Evolutionary conservation across 768 basidiomycete genomes (phyloP).

Genomic region (Mycena polygramma): DNA sequence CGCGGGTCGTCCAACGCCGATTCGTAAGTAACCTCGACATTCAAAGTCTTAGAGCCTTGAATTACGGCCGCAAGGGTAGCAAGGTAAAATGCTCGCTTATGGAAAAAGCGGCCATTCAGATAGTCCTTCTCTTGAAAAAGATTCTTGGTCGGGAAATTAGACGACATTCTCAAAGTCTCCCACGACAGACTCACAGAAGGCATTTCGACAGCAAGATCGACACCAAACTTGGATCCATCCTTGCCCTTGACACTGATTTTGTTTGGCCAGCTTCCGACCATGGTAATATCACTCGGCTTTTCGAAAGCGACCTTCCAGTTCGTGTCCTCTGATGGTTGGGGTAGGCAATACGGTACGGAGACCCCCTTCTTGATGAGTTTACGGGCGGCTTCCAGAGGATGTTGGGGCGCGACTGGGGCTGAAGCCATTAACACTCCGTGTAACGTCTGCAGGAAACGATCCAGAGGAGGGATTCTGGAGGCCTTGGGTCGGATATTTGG

Average conservation of each 20-base stretch:
- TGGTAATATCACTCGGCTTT: constrained; percentile 77
- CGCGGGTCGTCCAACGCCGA: constrained; percentile 73
- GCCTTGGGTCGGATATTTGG: constrained; percentile 81
- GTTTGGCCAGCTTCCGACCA: constrained; percentile 92
- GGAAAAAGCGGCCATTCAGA: constrained; percentile 88
- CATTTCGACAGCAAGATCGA: constrained; percentile 92
- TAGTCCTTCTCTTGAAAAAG: constrained; percentile 98
- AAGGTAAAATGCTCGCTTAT: constrained; percentile 92
- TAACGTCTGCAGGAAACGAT: constrained; percentile 76
- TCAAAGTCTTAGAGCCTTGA: constrained; percentile 57
- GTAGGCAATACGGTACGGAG: constrained; percentile 76
- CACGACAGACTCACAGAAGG: constrained; percentile 68
- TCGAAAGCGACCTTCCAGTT: constrained; percentile 93
- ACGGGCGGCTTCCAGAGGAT: constrained; percentile 77
- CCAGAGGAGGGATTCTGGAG: constrained; percentile 68
- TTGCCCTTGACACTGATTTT: constrained; percentile 80
- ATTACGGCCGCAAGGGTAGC: constrained; percentile 80
- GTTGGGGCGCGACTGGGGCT: constrained; percentile 66
- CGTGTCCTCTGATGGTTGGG: constrained; percentile 79
- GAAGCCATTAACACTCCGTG: constrained; percentile 75
- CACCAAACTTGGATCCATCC: constrained; percentile 72
- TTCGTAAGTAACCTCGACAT: constrained; percentile 73
- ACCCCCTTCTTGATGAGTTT: constrained; percentile 66
- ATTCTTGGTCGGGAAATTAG: constrained; percentile 53
- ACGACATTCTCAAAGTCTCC: not conserved